Percentiles rank a stretch among this genome's conserved stretches.
Conservation (phyloP, 257 asterid species). For the Capsicum baccatum region DNA sequence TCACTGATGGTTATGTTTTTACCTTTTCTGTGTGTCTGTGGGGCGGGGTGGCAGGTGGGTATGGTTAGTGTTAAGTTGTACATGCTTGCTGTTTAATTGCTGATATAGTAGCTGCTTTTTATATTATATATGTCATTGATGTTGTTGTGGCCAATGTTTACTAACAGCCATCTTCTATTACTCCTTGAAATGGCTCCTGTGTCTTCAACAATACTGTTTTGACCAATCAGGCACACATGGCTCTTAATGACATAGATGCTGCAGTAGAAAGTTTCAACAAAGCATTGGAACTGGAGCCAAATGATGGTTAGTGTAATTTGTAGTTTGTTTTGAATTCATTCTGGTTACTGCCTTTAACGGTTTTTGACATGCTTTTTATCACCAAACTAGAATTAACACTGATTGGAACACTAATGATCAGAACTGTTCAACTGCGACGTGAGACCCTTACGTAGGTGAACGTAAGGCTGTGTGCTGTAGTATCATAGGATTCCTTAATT, state of each 20-base stretch:
- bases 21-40: background rate
- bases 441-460: background rate
- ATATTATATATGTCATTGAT: background rate
- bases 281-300: constrained; percentile 91
- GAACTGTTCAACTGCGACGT: background rate
- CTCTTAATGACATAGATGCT: constrained; percentile 90
- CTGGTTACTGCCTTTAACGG: background rate
- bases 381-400: background rate
- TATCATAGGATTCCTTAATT: background rate
- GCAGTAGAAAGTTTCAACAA: constrained; percentile 88
- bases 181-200: constrained; percentile 7
- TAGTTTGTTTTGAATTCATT: background rate
- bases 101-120: background rate
- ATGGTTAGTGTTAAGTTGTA: background rate
- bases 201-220: constrained; percentile 7
- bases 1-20: background rate
- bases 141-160: background rate
- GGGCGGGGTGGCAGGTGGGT: background rate
- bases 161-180: background rate
- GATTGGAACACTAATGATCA: background rate
- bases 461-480: background rate
- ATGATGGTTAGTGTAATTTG: constrained; percentile 69
- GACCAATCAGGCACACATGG: constrained; percentile 75
- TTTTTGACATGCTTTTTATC: background rate
- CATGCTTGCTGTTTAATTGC: background rate